phyloP scores from a whole-genome alignment of 2,329 filamentous ascomycete species.

The Amauroascus niger region DNA sequence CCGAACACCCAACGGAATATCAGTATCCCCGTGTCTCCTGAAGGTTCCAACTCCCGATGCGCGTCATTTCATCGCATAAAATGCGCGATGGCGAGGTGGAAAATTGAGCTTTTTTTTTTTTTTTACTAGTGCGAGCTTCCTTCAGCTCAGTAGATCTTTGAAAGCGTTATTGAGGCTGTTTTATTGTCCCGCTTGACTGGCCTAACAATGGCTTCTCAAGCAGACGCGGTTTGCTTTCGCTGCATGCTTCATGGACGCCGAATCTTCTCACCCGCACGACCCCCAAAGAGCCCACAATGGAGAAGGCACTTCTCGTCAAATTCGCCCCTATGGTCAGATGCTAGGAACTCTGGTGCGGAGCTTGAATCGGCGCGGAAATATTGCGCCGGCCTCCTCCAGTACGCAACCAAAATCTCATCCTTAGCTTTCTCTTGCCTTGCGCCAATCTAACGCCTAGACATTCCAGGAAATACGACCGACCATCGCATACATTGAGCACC shows the following conservation, averaged over 20 bases:
- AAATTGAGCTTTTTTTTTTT: too few relatives aligned
- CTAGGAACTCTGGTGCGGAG: conserved; percentile 36
- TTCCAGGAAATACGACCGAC: conserved; percentile 73
- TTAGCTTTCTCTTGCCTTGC: neutral
- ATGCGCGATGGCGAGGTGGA: too few relatives aligned
- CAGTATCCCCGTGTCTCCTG: neutral
- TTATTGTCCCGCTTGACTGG: neutral
- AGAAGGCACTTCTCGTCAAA: conserved; percentile 22
- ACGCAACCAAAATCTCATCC: conserved; percentile 15
- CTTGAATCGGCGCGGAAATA: conserved; percentile 48
- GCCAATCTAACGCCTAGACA: neutral
- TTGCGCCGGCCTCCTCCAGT: conserved; percentile 51
- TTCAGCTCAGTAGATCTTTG: neutral
- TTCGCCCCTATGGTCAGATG: conserved; percentile 18
- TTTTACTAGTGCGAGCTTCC: neutral
- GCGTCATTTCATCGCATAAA: too few relatives aligned
- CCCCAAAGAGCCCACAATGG: neutral
- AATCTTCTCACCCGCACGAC: neutral
- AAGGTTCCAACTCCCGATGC: too few relatives aligned
- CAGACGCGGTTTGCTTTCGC: conserved; percentile 3
- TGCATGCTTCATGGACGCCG: conserved; percentile 1
- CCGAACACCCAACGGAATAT: neutral
- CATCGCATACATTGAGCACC: conserved; percentile 74
- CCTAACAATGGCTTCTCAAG: conserved; percentile 6
- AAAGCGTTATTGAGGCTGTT: neutral